Evolutionary conservation across 208 protist species (phyloP).

Genomic region (Novymonas esmeraldas): DNA sequence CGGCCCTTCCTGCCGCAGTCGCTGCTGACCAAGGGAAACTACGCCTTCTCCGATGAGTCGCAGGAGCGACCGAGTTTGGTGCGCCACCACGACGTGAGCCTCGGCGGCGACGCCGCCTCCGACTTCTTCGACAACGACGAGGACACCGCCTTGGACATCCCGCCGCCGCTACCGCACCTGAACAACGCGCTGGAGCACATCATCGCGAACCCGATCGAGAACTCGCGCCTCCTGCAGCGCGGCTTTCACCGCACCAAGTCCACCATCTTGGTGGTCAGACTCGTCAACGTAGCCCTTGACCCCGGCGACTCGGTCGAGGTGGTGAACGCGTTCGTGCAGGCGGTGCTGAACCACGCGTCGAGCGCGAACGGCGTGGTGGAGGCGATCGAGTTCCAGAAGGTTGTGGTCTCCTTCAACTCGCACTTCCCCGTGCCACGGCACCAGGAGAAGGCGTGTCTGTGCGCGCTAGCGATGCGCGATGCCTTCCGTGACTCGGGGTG

Average conservation of each 20-base stretch:
- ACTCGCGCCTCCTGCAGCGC: conserved; percentile 26
- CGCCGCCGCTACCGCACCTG: background rate
- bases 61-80: background rate
- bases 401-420: conserved; percentile 60
- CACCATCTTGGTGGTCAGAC: conserved; percentile 44
- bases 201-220: conserved; percentile 23
- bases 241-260: conserved; percentile 49
- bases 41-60: conserved; percentile 18
- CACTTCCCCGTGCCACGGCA: conserved; percentile 58
- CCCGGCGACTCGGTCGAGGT: conserved; percentile 22
- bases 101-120: background rate
- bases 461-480: conserved; percentile 53
- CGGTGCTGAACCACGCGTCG: conserved; percentile 36
- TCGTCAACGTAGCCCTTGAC: conserved; percentile 29
- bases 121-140: background rate
- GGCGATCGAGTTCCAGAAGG: conserved; percentile 43
- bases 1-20: conserved; percentile 62
- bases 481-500: conserved; percentile 29
- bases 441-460: conserved; percentile 58
- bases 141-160: background rate
- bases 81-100: background rate
- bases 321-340: conserved; percentile 51
- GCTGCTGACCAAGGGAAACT: conserved; percentile 40
- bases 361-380: conserved; percentile 52
- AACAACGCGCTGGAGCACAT: conserved; percentile 14